Base-by-base conservation (phyloP, 176 grass and related monocot genomes). In the Pharus latifolius region DNA sequence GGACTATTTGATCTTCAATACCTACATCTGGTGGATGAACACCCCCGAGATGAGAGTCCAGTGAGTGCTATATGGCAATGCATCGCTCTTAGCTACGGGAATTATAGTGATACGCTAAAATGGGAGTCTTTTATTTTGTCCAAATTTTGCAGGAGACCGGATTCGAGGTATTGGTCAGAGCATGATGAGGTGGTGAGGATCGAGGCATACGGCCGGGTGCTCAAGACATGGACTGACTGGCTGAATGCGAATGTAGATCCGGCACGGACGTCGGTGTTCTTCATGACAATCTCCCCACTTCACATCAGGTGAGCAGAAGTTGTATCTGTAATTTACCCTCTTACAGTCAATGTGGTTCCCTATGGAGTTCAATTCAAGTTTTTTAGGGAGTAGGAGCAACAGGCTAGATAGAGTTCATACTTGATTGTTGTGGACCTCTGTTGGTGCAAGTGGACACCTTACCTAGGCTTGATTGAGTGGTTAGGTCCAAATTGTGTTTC, bases 21-120 rank as follows among this genome's bases (percentile, higher is more conserved):
- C 90, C 11, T 99, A 99, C 84, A 99, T 99, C 65, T 99, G 95
- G 95, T 99, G 95, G 95, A 86, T 99, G 87, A 99, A 99, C 81
- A 79, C 59, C 0, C 6, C 56, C 10, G 74, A 94, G 7, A 92
- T 96, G 10, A 92, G 82, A 92, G 63, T 96, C 76, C 50, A 30
- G 83, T 56, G 9, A 11, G 6, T 43, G 3, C 6, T 2, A 9
- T 10, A 19, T 33, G 9, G 15, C 24, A 22, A 11, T 9, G 6
- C 23, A 7, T 25, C 29, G 1, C 27, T 2, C 2, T 34, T 6
- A 12, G 28, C 22, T 49, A 3, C 16, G n/a, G n/a, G n/a, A n/a
- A 9, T 23, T 68, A 44, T 6, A 49, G 14, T 6, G 37, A 10
- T 29, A 14, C 50, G 42, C 32, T 65, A n/a, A 55, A 77, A 12